Evolutionary conservation across 257 asterid species (phyloP).

Genomic region (Lavandula angustifolia): DNA sequence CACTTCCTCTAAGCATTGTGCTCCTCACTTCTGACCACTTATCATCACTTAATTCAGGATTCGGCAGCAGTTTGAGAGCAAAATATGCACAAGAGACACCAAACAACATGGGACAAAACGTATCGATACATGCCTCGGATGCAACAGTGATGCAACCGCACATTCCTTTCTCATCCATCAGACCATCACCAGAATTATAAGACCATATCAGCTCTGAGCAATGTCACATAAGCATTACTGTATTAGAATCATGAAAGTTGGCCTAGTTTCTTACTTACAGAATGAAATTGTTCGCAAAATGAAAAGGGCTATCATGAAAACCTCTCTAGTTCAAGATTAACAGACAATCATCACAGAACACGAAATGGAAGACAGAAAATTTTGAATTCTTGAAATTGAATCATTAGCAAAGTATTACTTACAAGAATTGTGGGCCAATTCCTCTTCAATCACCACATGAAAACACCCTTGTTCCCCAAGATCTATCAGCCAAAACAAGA

Average conservation of each 20-base stretch:
- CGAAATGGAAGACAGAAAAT: not conserved
- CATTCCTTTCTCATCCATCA: conserved; percentile 63
- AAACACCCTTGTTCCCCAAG: conserved; percentile 8
- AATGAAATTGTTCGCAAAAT: no score
- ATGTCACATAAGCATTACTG: not conserved
- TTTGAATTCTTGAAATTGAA: conserved; percentile 19
- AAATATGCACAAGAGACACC: conserved; percentile 78
- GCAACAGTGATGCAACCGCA: conserved; percentile 36
- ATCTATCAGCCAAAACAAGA: conserved; percentile 32
- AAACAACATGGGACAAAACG: conserved; percentile 59
- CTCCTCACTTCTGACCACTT: conserved; percentile 57
- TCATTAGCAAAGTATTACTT: conserved; percentile 28
- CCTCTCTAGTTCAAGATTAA: not conserved
- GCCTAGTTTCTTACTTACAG: no score
- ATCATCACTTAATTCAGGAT: conserved; percentile 51
- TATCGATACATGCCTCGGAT: conserved; percentile 48
- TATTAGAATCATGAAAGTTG: no score
- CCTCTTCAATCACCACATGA: conserved; percentile 32
- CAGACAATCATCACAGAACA: not conserved
- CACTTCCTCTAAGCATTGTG: conserved; percentile 67
- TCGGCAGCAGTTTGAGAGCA: conserved; percentile 59
- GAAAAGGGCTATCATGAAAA: not conserved
- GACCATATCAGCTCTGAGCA: conserved; percentile 33
- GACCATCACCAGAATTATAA: conserved; percentile 17
- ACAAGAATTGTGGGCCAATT: conserved; percentile 39